Base-by-base conservation (phyloP, 768 basidiomycete species). In the Clavaria fumosa region DNA sequence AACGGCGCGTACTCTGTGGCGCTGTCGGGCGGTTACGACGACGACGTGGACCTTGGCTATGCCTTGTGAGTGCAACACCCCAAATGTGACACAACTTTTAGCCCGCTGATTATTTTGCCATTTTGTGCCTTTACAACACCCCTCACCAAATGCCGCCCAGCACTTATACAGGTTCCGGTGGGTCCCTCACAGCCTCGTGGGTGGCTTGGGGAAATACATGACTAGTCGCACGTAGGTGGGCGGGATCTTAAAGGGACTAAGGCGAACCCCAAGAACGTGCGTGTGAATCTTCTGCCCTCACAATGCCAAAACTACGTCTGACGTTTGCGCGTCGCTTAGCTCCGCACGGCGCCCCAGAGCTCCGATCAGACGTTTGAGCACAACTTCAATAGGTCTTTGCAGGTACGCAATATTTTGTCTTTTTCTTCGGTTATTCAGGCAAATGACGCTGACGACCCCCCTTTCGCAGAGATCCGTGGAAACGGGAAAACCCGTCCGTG, bases 321-420 rank as follows among this genome's bases (percentile, higher is more conserved):
- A 30, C 21, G 34, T 19, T n/a, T n/a, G n/a, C n/a, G n/a, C n/a
- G n/a, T n/a, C n/a, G n/a, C 34, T 24, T 30, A 88, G 83, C 74
- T 93, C 31, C 79, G 90, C 10, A 91, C 89, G 0, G 90, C 81
- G 6, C 78, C 77, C 3, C 90, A 95, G 53, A 85, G 75, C 46
- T 78, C 63, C 35, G 74, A 91, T 52, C 89, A 93, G 53, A 66
- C 63, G 2, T 91, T 89, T 44, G 80, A 88, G 7, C 70, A 81
- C 44, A 54, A 52, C 5, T 70, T 68, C 48, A 91, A 91, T 52
- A 72, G 61, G 41, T 70, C 81, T 28, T 58, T 91, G 18, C 61
- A 72, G 62, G 77, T 77, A 34, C 37, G 50, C 24, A 21, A n/a
- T n/a, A n/a, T n/a, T n/a, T n/a, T n/a, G n/a, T n/a, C n/a, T n/a